Base-by-base conservation (phyloP, 1,284 basidiomycete genomes). In the Acaromyces ingoldii region DNA sequence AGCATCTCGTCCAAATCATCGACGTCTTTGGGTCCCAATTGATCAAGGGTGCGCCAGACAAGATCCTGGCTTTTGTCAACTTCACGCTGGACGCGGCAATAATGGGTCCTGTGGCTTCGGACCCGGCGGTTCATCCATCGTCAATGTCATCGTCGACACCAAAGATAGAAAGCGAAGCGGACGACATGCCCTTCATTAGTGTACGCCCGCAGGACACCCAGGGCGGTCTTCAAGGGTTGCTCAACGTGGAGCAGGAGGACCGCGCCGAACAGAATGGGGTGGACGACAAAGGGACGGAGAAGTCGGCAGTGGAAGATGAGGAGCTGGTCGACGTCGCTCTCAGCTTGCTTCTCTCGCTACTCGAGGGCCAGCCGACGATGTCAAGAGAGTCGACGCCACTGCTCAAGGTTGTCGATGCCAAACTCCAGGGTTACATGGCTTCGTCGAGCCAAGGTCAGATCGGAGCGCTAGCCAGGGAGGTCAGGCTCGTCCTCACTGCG, bases 401-500 rank as follows among this genome's bases (percentile, higher is more conserved):
- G 51, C 65, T 75, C 4, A 41, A 50, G 6, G 69, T 73, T 17
- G 58, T 74, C 13, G 53, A 41, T 1, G 51, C 59, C 49, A 66
- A 64, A 37, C 37, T 74, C 24, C 51, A 69, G 3, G 60, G 61
- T 51, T 62, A 70, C 42, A 55, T 52, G n/a, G 9, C 19, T 15
- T 15, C 13, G 3, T 7, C 51, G 15, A 9, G 21, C 1, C 48
- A 62, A 22, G 37, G 13, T 9, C 67, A 68, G 26, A 50, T 81
- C 81, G 1, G 77, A 80, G 77, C 81, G 4, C 77, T 88, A 4
- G 83, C 85, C 0, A 81, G 84, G 22, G 89, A 92, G 76, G 88
- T 88, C 3, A 79, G 83, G 49, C 82, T 92, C 71, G 85, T 90
- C 11, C 83, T 93, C 65, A 86, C 85, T 2, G 87, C 87, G 6